These are phyloP conservation scores for Skeletonema grethae DNA, from an alignment of 108 stramenopile genomes.

Conservation along the genomic window DNA sequence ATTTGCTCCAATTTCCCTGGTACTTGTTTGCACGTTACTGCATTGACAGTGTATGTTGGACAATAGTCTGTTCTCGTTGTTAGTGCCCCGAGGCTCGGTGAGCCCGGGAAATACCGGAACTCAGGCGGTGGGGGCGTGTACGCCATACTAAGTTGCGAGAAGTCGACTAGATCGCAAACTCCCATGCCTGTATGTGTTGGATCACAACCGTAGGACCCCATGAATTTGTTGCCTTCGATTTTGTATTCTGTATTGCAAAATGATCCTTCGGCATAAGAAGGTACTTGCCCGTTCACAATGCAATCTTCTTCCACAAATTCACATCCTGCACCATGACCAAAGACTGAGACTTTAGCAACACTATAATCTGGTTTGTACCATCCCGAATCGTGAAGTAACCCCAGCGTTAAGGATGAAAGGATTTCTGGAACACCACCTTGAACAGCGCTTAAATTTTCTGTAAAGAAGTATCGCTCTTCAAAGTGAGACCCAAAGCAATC, in stretches of 20 bases:
- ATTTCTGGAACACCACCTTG: conserved; percentile 56
- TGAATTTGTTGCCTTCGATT: conserved; percentile 8
- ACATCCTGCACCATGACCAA: conserved; percentile 59
- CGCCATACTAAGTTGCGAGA: conserved; percentile 27
- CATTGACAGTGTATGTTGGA: conserved; percentile 33
- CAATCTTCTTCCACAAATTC: conserved; percentile 53
- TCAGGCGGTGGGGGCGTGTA: conserved; percentile 18
- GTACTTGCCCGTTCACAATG: conserved; percentile 54
- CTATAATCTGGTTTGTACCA: conserved; percentile 60
- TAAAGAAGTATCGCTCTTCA: conserved; percentile 48
- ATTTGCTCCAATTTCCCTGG: conserved; percentile 20
- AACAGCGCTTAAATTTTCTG: conserved; percentile 57
- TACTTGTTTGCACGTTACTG: conserved; percentile 25
- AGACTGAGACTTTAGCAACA: conserved; percentile 35
- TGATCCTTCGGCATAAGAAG: conserved; percentile 41
- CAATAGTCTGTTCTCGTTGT: conserved; percentile 46
- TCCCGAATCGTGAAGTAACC: conserved; percentile 59
- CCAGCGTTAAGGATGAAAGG: conserved; percentile 52
- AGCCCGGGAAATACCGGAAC: conserved; percentile 42
- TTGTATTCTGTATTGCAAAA: conserved; percentile 62
- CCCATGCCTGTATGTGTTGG: conserved; percentile 45
- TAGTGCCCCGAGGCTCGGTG: conserved; percentile 25
- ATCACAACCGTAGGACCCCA: conserved; percentile 45
- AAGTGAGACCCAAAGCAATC: conserved; percentile 61
- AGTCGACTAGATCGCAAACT: conserved; percentile 46